Conservation (phyloP, 2,329 filamentous ascomycete species). For the Sarocladium brachiariae region DNA sequence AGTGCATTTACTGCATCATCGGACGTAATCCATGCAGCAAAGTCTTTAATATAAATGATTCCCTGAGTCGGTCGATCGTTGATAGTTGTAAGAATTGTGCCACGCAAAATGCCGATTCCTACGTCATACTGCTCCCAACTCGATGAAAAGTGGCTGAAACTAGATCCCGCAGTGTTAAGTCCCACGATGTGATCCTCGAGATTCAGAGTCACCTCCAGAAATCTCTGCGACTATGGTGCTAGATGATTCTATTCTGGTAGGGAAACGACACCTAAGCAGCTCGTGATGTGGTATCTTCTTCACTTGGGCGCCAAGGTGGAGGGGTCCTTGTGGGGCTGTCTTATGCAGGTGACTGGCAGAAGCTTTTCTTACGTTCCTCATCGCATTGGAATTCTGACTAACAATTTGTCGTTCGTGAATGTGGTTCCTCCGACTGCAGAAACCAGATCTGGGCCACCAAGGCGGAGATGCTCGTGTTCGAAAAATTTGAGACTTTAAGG, state of each 20-base stretch:
- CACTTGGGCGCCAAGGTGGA: background rate
- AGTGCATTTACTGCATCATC: no score
- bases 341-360: slow-evolving; percentile 6
- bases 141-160: no score
- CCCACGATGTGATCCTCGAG: no score
- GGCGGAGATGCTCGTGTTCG: background rate
- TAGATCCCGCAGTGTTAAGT: no score
- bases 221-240: background rate
- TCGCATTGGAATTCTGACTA: background rate
- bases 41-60: no score
- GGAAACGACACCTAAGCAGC: background rate
- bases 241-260: background rate
- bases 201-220: no score
- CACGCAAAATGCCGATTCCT: no score
- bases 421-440: background rate
- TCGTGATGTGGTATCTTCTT: background rate
- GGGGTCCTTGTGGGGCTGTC: slow-evolving; percentile 3
- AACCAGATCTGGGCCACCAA: background rate
- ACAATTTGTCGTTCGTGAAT: background rate
- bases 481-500: no score
- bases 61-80: no score
- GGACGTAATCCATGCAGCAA: no score
- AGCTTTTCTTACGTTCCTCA: background rate
- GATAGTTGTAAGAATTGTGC: no score
- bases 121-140: no score